Percentiles rank a stretch among this genome's conserved stretches.
Conservation (phyloP, 352 stramenopile species). For the Globisporangium lucens region DNA sequence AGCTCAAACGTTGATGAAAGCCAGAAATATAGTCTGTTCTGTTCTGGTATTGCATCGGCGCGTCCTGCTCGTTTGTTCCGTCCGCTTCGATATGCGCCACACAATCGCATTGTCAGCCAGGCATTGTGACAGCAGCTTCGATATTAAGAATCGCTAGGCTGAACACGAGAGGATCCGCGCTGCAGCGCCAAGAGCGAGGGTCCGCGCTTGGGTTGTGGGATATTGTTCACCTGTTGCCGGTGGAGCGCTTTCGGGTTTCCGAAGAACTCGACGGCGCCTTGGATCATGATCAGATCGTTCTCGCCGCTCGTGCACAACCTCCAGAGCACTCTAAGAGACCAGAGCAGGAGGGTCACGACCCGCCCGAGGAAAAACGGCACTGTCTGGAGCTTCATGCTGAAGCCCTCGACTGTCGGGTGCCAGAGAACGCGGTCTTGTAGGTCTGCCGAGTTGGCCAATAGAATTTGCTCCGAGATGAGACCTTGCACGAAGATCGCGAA, state of each 20-base stretch:
- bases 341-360: conserved; percentile 10
- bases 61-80: background rate
- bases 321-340: conserved; percentile 7
- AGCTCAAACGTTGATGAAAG: background rate
- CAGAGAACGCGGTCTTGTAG: conserved; percentile 6
- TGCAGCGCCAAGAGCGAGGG: background rate
- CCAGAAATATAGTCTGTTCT: background rate
- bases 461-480: background rate
- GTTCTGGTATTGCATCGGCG: background rate
- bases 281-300: conserved; percentile 13
- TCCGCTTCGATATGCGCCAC: too few relatives aligned
- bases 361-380: conserved; percentile 10
- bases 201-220: background rate
- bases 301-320: conserved; percentile 1
- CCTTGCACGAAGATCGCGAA: conserved; percentile 4
- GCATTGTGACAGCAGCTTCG: background rate
- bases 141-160: background rate
- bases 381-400: conserved; percentile 7
- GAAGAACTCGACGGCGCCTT: conserved; percentile 10
- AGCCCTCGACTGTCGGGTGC: background rate
- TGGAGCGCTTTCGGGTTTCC: conserved; percentile 1
- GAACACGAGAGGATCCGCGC: background rate
- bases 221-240: background rate
- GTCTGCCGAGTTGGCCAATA: background rate
- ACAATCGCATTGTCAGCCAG: too few relatives aligned